Base-by-base conservation (phyloP, 2,329 filamentous ascomycete genomes). In the Alternaria sp. region DNA sequence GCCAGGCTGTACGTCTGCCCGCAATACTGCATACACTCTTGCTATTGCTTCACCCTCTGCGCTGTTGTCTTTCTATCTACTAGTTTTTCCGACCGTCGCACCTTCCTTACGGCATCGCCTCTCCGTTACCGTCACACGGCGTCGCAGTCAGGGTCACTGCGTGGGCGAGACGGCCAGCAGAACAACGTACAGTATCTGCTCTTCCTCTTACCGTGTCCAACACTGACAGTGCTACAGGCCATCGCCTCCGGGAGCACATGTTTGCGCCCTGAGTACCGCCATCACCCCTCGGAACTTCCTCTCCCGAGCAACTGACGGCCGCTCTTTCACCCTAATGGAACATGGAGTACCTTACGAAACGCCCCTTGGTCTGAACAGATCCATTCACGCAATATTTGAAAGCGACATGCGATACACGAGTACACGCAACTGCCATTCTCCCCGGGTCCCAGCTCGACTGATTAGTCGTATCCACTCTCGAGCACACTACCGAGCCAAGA, bases 91-190 rank as follows among this genome's bases (percentile, higher is more conserved):
- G 8, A 45, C 39, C 54, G 33, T 56, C 57, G 51, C 57, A 23
- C 45, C 49, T 46, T 51, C 51, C 56, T 54, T 36, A 40, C 40
- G 23, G 34, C 42, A 39, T 34, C 28, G 48, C 51, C 31, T 48
- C 45, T 48, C 24, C 33, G 39, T 45, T 50, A 28, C 45, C 51
- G 58, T 63, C 63, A 42, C 54, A 56, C 61, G 44, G 42, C 31
- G 44, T 33, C 53, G 41, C 49, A 33, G 34, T 51, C 44, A 57
- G 40, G 36, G 50, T 49, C 51, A 42, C 36, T 14, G 17, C 55
- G 11, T 51, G 17, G 29, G 44, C 45, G 51, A 36, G 48, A 36
- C 23, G 11, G 37, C 33, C n/a, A 29, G 34, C 51, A 44, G n/a
- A 51, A 34, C 49, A 51, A 34, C 49, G 57, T 52, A 58, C 45